Conservation (phyloP, 140 eudicot species). For the Oenanthe javanica region DNA sequence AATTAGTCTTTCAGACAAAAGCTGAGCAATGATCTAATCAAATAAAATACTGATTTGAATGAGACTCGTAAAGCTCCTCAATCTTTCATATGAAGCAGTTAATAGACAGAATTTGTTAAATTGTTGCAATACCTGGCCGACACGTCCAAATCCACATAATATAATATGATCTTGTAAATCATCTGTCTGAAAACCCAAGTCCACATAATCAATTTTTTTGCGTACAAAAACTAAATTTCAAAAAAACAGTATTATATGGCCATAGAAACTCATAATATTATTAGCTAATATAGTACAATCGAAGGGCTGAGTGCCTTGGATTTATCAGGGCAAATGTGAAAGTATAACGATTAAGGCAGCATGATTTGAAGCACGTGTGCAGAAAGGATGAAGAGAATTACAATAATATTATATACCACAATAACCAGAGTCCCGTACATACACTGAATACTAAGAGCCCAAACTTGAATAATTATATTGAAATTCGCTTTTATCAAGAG, state of each 20-base stretch:
- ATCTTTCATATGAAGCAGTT: slow-evolving; percentile 1
- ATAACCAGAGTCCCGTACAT: not conserved
- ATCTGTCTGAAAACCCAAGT: slow-evolving; percentile 63
- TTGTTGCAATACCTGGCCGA: slow-evolving; percentile 74
- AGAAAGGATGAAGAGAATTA: not conserved
- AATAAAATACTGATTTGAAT: slow-evolving; percentile 8
- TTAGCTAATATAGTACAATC: not conserved
- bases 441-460: not conserved
- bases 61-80: not conserved
- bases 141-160: slow-evolving; percentile 97
- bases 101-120: slow-evolving; percentile 1
- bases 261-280: not conserved
- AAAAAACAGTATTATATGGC: not conserved
- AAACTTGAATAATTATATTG: not conserved
- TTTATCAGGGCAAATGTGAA: not conserved
- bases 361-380: not conserved
- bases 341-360: not conserved
- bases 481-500: not conserved
- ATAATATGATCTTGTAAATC: slow-evolving; percentile 98
- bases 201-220: slow-evolving; percentile 8
- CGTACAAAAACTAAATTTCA: not conserved
- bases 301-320: not conserved
- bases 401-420: not conserved
- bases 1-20: slow-evolving; percentile 92
- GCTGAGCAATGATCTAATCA: slow-evolving; percentile 95